Evolutionary conservation across 129 eudicot species (phyloP).

Genomic region (Pittosporum tobira): DNA sequence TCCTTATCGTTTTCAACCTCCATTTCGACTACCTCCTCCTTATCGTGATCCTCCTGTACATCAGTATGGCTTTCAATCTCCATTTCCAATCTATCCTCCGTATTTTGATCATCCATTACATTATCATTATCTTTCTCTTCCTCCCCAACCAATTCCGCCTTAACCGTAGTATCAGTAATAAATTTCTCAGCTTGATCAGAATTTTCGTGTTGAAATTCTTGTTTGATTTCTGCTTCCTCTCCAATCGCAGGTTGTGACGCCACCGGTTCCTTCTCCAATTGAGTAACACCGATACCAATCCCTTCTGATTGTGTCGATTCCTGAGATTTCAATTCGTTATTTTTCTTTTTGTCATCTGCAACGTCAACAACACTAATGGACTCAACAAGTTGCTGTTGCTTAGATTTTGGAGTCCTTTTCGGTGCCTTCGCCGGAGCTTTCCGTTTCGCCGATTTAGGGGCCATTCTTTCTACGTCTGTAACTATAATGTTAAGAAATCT

Average conservation of each 20-base stretch:
- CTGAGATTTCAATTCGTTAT: background rate
- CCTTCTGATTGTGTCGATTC: constrained; percentile 11
- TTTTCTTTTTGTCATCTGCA: background rate
- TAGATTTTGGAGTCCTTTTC: background rate
- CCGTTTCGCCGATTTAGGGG: constrained; percentile 3
- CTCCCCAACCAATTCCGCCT: constrained; percentile 7
- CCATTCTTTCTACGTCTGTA: background rate
- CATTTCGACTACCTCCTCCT: constrained; percentile 1
- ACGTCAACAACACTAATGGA: background rate
- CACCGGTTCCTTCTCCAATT: constrained; percentile 3
- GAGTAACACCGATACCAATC: background rate
- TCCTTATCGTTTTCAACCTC: background rate
- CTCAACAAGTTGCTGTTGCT: background rate
- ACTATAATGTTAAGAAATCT: too few relatives aligned
- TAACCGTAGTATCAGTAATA: background rate
- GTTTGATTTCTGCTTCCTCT: background rate
- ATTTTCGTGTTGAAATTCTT: background rate
- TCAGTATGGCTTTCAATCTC: background rate
- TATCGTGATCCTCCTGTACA: background rate
- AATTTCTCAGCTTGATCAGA: constrained; percentile 4
- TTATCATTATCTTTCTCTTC: constrained; percentile 6
- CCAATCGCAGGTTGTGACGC: constrained; percentile 2
- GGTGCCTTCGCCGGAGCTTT: constrained; percentile 3
- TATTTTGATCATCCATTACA: background rate
- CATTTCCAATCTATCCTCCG: constrained; percentile 2